These are phyloP conservation scores for Hanseniaspora nectarophila DNA, from an alignment of 805 yeast genomes.

Conservation along the genomic window DNA sequence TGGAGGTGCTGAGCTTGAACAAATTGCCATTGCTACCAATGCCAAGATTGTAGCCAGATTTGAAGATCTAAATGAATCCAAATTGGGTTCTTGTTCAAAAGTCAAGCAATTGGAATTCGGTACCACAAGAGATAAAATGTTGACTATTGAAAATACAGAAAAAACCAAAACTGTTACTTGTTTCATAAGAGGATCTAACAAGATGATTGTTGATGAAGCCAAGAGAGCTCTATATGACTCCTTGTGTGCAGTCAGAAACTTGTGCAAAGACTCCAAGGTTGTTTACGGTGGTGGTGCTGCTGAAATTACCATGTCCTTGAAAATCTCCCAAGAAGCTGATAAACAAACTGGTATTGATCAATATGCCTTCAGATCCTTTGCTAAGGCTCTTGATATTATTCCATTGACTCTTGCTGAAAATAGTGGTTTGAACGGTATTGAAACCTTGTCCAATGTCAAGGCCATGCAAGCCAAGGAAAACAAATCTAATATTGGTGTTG, in stretches of 20 bases:
- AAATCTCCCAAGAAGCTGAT: constrained; percentile 84
- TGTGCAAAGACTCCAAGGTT: constrained; percentile 79
- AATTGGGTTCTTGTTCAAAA: constrained; percentile 77
- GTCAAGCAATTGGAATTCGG: constrained; percentile 88
- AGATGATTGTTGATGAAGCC: constrained; percentile 96
- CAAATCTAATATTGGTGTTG: constrained; percentile 72
- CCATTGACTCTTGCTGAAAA: constrained; percentile 95
- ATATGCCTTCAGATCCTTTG: constrained; percentile 92
- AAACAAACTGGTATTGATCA: constrained; percentile 90
- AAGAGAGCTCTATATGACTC: constrained; percentile 94
- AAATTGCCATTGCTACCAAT: constrained; percentile 92
- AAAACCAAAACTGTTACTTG: constrained; percentile 63
- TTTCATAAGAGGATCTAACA: constrained; percentile 88
- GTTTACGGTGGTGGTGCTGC: constrained; percentile 99
- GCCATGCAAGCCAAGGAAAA: constrained; percentile 69
- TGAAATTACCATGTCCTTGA: constrained; percentile 84
- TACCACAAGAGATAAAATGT: constrained; percentile 91
- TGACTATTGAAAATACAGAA: constrained; percentile 81
- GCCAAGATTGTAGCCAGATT: constrained; percentile 96
- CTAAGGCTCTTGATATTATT: constrained; percentile 78
- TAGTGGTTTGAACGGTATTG: constrained; percentile 90
- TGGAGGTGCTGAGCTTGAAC: constrained; percentile 92
- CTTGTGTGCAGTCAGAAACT: constrained; percentile 90
- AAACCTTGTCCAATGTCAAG: constrained; percentile 71
- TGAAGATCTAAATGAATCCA: constrained; percentile 72